Conservation (phyloP, 1,284 basidiomycete species). For the Ganoderma boninense region DNA sequence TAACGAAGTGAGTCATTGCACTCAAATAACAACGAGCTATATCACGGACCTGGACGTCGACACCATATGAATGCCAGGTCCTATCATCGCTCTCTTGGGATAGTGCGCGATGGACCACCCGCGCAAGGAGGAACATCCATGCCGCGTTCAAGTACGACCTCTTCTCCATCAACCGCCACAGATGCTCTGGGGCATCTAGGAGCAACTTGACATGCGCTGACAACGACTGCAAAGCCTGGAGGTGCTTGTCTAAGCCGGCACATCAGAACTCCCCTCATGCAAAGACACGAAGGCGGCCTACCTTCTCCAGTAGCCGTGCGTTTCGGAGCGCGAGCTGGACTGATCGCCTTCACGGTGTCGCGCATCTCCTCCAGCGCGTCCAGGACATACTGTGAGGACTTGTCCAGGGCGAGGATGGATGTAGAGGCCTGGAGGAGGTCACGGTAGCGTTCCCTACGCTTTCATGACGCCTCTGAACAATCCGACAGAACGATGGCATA, state of each 20-base stretch:
- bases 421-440: slow-evolving; percentile 92
- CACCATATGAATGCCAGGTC: slow-evolving; percentile 65
- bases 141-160: slow-evolving; percentile 83
- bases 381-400: slow-evolving; percentile 70
- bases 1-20: neutral
- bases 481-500: slow-evolving; percentile 10
- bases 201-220: slow-evolving; percentile 90
- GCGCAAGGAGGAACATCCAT: slow-evolving; percentile 87
- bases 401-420: slow-evolving; percentile 81
- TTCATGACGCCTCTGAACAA: slow-evolving; percentile 53
- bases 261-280: slow-evolving; percentile 10
- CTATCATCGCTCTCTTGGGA: slow-evolving; percentile 57
- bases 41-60: slow-evolving; percentile 65
- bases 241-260: slow-evolving; percentile 62
- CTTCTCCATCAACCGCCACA: slow-evolving; percentile 86
- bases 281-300: slow-evolving; percentile 1
- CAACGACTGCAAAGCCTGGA: slow-evolving; percentile 76
- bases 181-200: slow-evolving; percentile 87
- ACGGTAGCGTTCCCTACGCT: slow-evolving; percentile 90
- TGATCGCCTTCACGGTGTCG: slow-evolving; percentile 57
- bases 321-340: slow-evolving; percentile 52
- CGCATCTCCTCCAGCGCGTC: slow-evolving; percentile 68
- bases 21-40: neutral
- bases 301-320: slow-evolving; percentile 54
- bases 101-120: slow-evolving; percentile 79